Base-by-base conservation (phyloP, 2,329 filamentous ascomycete genomes). In the Exophiala sp. region DNA sequence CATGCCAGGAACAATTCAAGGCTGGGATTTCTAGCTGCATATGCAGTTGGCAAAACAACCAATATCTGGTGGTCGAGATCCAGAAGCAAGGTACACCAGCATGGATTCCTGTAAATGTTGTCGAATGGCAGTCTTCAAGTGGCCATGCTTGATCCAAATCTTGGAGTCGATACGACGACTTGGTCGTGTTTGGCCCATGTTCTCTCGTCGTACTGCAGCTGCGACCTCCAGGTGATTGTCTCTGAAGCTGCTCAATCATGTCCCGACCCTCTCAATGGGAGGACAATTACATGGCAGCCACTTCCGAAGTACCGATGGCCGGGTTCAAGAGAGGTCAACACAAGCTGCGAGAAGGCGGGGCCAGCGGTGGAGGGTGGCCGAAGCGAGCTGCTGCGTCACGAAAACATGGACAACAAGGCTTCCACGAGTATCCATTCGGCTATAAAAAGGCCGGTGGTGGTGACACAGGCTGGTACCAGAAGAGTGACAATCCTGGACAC, bases 1-100 rank as follows among this genome's bases (percentile, higher is more conserved):
- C 20, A 24, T 32, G 41, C 41, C 41, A 43, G 41, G 41, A 12
- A 43, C 41, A 43, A 43, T 29, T n/a, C 41, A 14, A 43, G 41
- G 41, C 41, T 43, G 41, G 41, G 11, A 29, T 41, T 11, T 8
- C 8, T 21, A 43, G 18, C 20, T 32, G 41, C 41, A 43, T 32
- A 43, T 43, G 41, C 41, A 24, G 41, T 38, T 43, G 41, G 29
- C n/a, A 24, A 43, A 43, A 14, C 21, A 24, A 18, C 41, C 41
- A 43, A 32, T 32, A n/a, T 43, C 2, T 2, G 10, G 39, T 20
- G 41, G n/a, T n/a, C 10, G 5, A 43, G 21, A n/a, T 43, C 41
- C 21, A 12, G 41, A 12, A 43, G n/a, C 9, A 24, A 43, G 41
- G 41, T 43, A 32, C 41, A 43, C 12, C 7, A n/a, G n/a, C 21